Evolutionary conservation across 2,329 filamentous ascomycete genomes (phyloP), one percentile per base, ranked within the genome.

Genomic region (Penicillium paneum): DNA sequence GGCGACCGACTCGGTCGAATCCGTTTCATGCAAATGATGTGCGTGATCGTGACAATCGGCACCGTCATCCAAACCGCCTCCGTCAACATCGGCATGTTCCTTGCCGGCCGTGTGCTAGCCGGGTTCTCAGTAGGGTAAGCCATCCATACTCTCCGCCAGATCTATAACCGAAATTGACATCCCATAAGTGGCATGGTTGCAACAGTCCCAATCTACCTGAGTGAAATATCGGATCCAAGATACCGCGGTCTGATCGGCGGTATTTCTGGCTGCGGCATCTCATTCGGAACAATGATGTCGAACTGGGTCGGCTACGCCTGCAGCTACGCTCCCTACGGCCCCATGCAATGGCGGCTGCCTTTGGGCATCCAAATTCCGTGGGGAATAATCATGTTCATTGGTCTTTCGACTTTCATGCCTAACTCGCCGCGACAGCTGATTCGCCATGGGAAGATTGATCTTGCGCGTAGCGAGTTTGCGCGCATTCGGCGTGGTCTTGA

Each of bases 301-400:
- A 84, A 83, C 63, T 83, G 81, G 81, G 76, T 83, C 4, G 81
- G 81, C 3, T 83, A 79, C 58, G 80, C 79, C 0, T 82, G 81
- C 56, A 75, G 77, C 19, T 82, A 77, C 51, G 79, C 81, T 0
- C 73, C 80, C 0, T 81, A 82, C 53, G 81, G 81, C 0, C 63
- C 74, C 4, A 66, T 76, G 0, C 81, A 83, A 63, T 84, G 81
- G 81, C 76, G 81, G 11, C 68, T 83, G 0, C 81, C 81, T 0
- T 74, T 83, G 3, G 80, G 72, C 0, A 74, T 83, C 26, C 81
- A 83, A 64, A 78, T 83, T 11, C 81, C 81, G 0, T 83, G 79
- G 78, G 81, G 81, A 3, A 63, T 83, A 5, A 71, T 83, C 40
- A 70, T 84, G 69, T 81, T 83, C 59, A 60, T 72, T n/a, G 81